phyloP scores from a whole-genome alignment of 1,284 basidiomycete genomes.

The Leccinum griseonigrum region DNA sequence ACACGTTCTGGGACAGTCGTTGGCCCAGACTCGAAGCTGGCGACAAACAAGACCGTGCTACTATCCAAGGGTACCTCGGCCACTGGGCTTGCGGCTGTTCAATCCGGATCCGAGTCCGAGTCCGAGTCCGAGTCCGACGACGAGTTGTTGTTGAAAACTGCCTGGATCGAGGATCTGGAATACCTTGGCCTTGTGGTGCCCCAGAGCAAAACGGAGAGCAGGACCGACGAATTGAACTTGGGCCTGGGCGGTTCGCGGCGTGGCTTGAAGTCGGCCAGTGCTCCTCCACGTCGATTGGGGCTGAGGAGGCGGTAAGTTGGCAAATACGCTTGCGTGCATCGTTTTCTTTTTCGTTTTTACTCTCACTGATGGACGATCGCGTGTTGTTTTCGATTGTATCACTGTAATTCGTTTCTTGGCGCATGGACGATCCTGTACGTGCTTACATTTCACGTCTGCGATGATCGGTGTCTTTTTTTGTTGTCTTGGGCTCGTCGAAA shows the following conservation, averaged over 20 bases:
- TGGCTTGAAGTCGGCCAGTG: constrained; percentile 4
- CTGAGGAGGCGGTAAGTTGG: constrained; percentile 12
- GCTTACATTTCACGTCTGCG: neutral
- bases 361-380: neutral
- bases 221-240: constrained; percentile 28
- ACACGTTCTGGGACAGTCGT: constrained; percentile 35
- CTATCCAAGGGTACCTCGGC: neutral
- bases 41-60: neutral
- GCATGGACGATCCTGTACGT: neutral
- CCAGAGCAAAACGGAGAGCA: neutral
- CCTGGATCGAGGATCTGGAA: constrained; percentile 39
- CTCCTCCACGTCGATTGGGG: constrained; percentile 11
- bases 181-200: constrained; percentile 38
- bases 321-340: neutral
- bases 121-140: no score
- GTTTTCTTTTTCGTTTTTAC: neutral
- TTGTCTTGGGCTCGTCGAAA: neutral
- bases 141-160: constrained; percentile 23
- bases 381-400: neutral
- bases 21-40: constrained; percentile 27
- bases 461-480: neutral
- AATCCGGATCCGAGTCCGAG: constrained; percentile 10
- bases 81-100: neutral
- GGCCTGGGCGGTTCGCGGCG: constrained; percentile 6
- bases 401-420: neutral